Conservation (phyloP, 305 asterid genomes). For the Coffea humblotiana region DNA sequence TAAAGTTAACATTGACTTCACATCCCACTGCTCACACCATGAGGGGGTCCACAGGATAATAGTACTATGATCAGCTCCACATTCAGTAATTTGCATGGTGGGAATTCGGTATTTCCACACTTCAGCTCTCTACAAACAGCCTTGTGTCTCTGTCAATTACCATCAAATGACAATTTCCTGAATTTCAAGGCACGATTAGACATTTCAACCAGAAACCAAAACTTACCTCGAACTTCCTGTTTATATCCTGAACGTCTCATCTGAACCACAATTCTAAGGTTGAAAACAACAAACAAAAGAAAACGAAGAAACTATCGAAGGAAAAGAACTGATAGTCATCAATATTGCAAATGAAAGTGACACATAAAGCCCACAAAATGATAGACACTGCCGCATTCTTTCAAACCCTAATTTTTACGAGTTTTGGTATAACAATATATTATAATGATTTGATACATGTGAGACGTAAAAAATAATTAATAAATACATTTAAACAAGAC, state of each 20-base stretch:
- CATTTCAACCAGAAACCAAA: neutral
- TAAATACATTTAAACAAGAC: too few relatives aligned
- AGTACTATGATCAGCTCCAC: neutral
- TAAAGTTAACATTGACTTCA: neutral
- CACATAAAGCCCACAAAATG: neutral
- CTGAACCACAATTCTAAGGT: neutral
- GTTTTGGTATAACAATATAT: neutral
- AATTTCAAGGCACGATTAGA: neutral
- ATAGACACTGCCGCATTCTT: neutral
- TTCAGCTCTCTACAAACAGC: neutral
- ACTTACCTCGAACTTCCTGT: neutral
- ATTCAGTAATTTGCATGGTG: neutral
- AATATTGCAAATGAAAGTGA: neutral
- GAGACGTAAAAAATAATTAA: too few relatives aligned
- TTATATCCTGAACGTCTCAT: neutral
- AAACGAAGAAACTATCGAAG: neutral
- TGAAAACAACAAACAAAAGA: neutral
- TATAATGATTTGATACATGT: too few relatives aligned
- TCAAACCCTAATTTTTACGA: neutral
- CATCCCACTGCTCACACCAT: neutral
- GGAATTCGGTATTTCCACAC: neutral
- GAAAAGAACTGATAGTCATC: neutral
- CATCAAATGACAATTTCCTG: neutral
- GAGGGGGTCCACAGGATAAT: neutral
- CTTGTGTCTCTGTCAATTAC: neutral